Percentiles rank a stretch among this genome's conserved stretches.
Evolutionary conservation across 2,329 filamentous ascomycete genomes (phyloP).

Genomic region (Setomelanomma holmii): DNA sequence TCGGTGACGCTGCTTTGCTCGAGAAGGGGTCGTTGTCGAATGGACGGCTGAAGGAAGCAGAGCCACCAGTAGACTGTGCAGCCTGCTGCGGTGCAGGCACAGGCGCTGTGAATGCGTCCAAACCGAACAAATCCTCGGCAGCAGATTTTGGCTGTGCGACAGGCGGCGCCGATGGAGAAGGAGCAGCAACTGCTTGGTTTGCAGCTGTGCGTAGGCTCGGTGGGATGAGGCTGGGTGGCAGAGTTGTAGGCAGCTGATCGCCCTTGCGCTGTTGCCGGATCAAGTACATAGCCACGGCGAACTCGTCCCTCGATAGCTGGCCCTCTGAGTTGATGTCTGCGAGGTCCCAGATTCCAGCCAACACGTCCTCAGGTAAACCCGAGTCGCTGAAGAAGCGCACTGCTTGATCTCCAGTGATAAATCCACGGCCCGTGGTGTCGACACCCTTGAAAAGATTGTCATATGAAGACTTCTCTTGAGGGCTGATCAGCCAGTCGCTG

Average conservation of each 20-base stretch:
- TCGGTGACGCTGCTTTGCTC: conserved; percentile 58
- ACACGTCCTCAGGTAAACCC: conserved; percentile 81
- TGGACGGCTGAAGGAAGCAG: conserved; percentile 54
- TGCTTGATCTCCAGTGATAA: conserved; percentile 91
- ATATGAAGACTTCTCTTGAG: conserved; percentile 85
- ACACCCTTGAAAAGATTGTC: conserved; percentile 85
- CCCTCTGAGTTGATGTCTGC: conserved; percentile 93
- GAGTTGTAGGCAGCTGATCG: conserved; percentile 73
- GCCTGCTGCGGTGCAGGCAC: conserved; percentile 62
- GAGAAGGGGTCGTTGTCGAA: conserved; percentile 69
- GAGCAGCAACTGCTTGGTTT: conserved; percentile 58
- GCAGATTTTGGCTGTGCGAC: conserved; percentile 72
- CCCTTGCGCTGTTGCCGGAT: conserved; percentile 85
- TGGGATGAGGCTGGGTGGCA: conserved; percentile 83
- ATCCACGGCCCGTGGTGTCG: conserved; percentile 80
- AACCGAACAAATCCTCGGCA: conserved; percentile 89
- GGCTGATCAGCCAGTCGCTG: conserved; percentile 81
- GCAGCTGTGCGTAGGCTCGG: conserved; percentile 73
- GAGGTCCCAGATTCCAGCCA: conserved; percentile 97
- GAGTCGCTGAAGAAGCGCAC: conserved; percentile 95
- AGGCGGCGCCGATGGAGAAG: conserved; percentile 52
- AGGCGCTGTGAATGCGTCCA: conserved; percentile 72
- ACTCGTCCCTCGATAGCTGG: conserved; percentile 84
- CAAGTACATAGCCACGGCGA: conserved; percentile 96
- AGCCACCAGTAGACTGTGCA: conserved; percentile 78